Evolutionary conservation across 2,329 filamentous ascomycete species (phyloP).

Genomic region (Aaosphaeria arxii): DNA sequence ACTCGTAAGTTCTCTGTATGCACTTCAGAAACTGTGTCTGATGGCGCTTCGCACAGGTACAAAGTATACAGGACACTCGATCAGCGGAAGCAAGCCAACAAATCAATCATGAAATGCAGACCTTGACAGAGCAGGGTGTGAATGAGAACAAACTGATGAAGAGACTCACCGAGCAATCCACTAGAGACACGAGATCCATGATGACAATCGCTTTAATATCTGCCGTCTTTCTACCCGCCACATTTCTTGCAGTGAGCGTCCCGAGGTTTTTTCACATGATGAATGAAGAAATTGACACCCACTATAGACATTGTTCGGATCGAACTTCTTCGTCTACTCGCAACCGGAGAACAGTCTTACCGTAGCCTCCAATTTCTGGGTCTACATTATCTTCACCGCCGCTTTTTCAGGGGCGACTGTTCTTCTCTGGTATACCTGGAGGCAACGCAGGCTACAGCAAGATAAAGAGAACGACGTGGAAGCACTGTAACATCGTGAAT

Average conservation of each 20-base stretch:
- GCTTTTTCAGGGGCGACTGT: slow-evolving; percentile 7
- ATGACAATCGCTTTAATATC: too few relatives aligned
- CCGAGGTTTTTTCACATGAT: neutral
- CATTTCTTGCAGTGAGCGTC: neutral
- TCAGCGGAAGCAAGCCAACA: too few relatives aligned
- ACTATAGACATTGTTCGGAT: slow-evolving; percentile 9
- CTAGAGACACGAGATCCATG: too few relatives aligned
- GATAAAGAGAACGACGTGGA: neutral
- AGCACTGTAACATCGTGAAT: neutral
- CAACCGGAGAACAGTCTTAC: slow-evolving; percentile 2
- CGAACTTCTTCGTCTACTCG: slow-evolving; percentile 9
- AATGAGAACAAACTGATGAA: too few relatives aligned
- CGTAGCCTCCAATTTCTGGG: slow-evolving; percentile 11
- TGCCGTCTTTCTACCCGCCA: neutral
- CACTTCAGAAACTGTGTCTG: too few relatives aligned
- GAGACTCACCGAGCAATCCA: too few relatives aligned
- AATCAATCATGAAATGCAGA: too few relatives aligned
- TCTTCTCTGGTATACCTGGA: slow-evolving; percentile 6
- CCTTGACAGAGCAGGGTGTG: too few relatives aligned
- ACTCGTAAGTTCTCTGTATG: too few relatives aligned
- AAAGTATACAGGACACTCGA: too few relatives aligned
- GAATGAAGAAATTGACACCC: neutral
- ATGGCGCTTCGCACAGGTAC: too few relatives aligned
- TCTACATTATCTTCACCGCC: slow-evolving; percentile 6
- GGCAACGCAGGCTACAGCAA: slow-evolving; percentile 1